Conservation (phyloP, 2,329 filamentous ascomycete species). For the Penicillium sclerotigenum region DNA sequence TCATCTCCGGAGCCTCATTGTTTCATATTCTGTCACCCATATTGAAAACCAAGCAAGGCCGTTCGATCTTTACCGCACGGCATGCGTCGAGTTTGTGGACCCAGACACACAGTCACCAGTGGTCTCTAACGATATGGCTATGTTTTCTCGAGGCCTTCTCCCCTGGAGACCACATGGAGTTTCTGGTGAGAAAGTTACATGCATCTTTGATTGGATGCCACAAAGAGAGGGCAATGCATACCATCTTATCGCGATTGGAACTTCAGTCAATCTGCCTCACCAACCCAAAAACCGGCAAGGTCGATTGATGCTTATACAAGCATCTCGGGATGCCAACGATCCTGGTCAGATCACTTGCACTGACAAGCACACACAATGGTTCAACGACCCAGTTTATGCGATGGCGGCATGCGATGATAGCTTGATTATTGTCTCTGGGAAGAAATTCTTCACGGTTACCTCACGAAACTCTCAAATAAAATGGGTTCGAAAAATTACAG, state of each 20-base stretch:
- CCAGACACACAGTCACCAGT: slow-evolving; percentile 32
- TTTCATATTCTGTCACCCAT: slow-evolving; percentile 42
- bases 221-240: slow-evolving; percentile 36
- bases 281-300: slow-evolving; percentile 24
- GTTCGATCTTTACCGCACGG: slow-evolving; percentile 32
- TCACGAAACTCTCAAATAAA: slow-evolving; percentile 42
- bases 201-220: slow-evolving; percentile 43
- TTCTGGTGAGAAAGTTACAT: slow-evolving; percentile 42
- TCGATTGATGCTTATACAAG: slow-evolving; percentile 40
- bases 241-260: slow-evolving; percentile 43
- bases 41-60: slow-evolving; percentile 27
- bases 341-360: slow-evolving; percentile 32
- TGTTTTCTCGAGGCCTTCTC: slow-evolving; percentile 7
- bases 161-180: slow-evolving; percentile 32
- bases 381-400: slow-evolving; percentile 50
- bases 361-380: slow-evolving; percentile 37
- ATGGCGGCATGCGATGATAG: slow-evolving; percentile 50
- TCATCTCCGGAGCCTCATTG: slow-evolving; percentile 48
- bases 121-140: slow-evolving; percentile 2
- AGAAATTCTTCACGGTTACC: slow-evolving; percentile 43
- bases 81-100: slow-evolving; percentile 41
- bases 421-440: slow-evolving; percentile 47
- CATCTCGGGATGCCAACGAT: slow-evolving; percentile 26
- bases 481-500: slow-evolving; percentile 41
- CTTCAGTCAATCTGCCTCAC: slow-evolving; percentile 29